Evolutionary conservation across 306 rosid genomes (phyloP).

Genomic region (Cucurbita argyrosperma): DNA sequence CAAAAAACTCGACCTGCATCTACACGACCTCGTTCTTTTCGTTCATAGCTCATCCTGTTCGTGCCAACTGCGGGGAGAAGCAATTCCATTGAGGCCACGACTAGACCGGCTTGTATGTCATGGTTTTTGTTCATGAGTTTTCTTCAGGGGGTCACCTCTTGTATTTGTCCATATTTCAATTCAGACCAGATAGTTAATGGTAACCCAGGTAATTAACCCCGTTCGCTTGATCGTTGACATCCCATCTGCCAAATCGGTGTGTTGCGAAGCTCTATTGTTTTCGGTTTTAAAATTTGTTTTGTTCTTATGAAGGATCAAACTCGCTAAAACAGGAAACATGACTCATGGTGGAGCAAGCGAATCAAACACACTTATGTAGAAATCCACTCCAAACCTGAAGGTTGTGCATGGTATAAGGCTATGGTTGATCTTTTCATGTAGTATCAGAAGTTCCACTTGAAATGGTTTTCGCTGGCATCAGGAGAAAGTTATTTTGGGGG

Average conservation of each 20-base stretch:
- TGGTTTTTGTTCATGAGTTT: conserved; percentile 63
- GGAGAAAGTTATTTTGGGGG: conserved; percentile 41
- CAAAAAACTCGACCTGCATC: conserved; percentile 30
- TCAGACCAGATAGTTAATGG: conserved; percentile 37
- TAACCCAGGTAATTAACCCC: conserved; percentile 19
- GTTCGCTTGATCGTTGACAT: too few species aligned
- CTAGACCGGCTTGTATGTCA: conserved; percentile 59
- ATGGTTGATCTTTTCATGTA: conserved; percentile 72
- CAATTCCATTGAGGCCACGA: conserved; percentile 30
- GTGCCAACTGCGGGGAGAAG: conserved; percentile 31
- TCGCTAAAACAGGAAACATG: conserved; percentile 12
- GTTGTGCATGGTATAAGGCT: conserved; percentile 44
- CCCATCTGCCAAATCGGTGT: background rate
- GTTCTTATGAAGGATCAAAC: conserved; percentile 19
- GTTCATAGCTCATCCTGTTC: conserved; percentile 52
- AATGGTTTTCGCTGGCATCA: conserved; percentile 30
- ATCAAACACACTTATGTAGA: too few species aligned
- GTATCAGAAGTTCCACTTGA: conserved; percentile 36
- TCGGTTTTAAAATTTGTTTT: too few species aligned
- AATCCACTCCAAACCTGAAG: conserved; percentile 8
- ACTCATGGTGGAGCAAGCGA: conserved; percentile 13
- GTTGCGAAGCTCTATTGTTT: background rate
- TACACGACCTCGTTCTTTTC: conserved; percentile 43
- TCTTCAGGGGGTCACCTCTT: conserved; percentile 64
- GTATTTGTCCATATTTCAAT: conserved; percentile 61